These are phyloP conservation scores for Calocybe indica DNA, from an alignment of 768 basidiomycete species.

Conservation along the genomic window DNA sequence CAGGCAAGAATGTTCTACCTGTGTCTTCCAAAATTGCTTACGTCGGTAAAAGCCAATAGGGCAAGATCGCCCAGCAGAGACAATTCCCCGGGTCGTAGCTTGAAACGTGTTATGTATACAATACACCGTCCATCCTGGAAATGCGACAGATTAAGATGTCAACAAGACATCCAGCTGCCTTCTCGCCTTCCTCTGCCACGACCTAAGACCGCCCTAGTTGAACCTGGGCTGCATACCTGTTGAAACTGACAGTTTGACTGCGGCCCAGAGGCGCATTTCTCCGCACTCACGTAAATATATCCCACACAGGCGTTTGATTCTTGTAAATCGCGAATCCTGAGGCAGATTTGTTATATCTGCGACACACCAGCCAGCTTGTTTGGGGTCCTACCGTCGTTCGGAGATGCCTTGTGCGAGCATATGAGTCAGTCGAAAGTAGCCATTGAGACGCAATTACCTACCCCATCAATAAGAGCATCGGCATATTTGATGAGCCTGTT, in stretches of 20 bases:
- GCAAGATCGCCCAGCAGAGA: no score
- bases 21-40: no score
- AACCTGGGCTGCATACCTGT: constrained; percentile 25
- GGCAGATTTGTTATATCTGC: background rate
- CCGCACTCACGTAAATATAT: constrained; percentile 40
- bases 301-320: constrained; percentile 46
- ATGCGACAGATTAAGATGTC: no score
- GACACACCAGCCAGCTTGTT: background rate
- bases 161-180: no score
- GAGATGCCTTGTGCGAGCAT: constrained; percentile 34
- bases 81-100: no score
- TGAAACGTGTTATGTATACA: no score
- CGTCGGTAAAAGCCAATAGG: no score
- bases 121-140: no score
- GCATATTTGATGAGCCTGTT: constrained; percentile 51
- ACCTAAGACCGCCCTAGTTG: no score
- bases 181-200: no score
- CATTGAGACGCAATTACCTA: constrained; percentile 11
- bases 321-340: constrained; percentile 44
- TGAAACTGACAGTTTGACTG: constrained; percentile 4
- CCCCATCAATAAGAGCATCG: constrained; percentile 43
- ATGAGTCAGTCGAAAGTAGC: background rate
- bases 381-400: constrained; percentile 41
- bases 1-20: constrained; percentile 5
- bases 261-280: background rate